Evolutionary conservation across 371 early-diverging fungal genomes (phyloP).

Genomic region (Batkoa obscura): DNA sequence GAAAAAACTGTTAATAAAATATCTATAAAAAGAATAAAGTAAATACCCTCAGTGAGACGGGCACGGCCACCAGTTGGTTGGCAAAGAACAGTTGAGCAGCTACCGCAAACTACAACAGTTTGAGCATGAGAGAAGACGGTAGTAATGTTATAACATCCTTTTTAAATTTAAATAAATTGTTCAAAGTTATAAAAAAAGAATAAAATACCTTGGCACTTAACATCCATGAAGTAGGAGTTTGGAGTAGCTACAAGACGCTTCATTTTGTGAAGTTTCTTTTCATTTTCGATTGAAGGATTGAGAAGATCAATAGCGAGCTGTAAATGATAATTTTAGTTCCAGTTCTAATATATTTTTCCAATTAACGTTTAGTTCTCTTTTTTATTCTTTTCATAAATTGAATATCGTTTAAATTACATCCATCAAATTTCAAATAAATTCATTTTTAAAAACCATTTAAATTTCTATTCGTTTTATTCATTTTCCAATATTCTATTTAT

Average conservation of each 20-base stretch:
- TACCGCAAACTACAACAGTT: slow-evolving; percentile 90
- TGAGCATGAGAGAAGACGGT: slow-evolving; percentile 98
- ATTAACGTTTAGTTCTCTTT: too few species aligned
- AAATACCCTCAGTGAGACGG: slow-evolving; percentile 71
- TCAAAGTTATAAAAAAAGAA: background rate
- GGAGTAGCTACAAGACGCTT: slow-evolving; percentile 98
- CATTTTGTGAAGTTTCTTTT: slow-evolving; percentile 94
- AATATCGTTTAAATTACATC: too few species aligned
- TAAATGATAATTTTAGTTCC: slow-evolving; percentile 6
- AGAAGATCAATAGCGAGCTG: slow-evolving; percentile 97
- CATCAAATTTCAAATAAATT: too few species aligned
- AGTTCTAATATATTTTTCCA: too few species aligned
- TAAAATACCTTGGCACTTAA: slow-evolving; percentile 86
- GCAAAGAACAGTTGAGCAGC: slow-evolving; percentile 90
- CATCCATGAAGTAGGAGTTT: slow-evolving; percentile 99
- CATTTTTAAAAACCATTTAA: too few species aligned
- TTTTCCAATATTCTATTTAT: too few species aligned
- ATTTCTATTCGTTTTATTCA: too few species aligned
- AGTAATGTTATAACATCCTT: slow-evolving; percentile 90
- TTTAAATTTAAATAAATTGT: background rate
- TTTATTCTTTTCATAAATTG: too few species aligned
- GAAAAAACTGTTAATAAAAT: slow-evolving; percentile 8
- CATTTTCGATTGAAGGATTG: slow-evolving; percentile 89
- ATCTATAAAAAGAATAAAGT: background rate
- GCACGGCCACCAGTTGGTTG: slow-evolving; percentile 99